Conservation (phyloP, 495 filamentous ascomycete species). For the Astrothelium subdiscretum region DNA sequence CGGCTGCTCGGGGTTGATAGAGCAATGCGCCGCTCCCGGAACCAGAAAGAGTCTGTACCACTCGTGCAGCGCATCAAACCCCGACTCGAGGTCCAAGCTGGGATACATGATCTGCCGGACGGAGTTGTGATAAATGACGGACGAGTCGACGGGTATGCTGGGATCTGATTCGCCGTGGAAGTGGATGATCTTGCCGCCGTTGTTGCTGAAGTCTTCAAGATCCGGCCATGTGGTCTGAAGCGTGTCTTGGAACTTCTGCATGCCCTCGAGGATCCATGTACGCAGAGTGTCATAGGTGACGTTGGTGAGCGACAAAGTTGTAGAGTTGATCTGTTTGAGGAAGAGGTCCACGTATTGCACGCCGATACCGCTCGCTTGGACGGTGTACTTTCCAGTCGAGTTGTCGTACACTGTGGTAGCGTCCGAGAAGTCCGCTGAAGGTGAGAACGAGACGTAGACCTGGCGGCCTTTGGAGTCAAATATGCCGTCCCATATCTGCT, state of each 20-base stretch:
- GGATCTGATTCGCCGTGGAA: conserved; percentile 35
- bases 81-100: conserved; percentile 24
- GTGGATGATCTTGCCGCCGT: conserved; percentile 42
- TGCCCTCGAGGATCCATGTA: conserved; percentile 31
- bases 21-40: conserved; percentile 41
- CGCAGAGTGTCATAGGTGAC: conserved; percentile 30
- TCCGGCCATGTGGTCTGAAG: conserved; percentile 40
- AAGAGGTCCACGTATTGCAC: conserved; percentile 28
- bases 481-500: conserved; percentile 24
- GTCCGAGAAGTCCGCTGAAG: conserved; percentile 32
- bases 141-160: background rate
- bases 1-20: conserved; percentile 28
- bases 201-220: conserved; percentile 29
- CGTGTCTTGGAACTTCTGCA: conserved; percentile 23
- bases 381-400: conserved; percentile 29
- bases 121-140: background rate
- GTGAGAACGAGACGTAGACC: conserved; percentile 38
- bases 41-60: conserved; percentile 42
- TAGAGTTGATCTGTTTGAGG: conserved; percentile 27
- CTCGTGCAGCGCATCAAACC: conserved; percentile 30
- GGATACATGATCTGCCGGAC: conserved; percentile 22
- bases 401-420: conserved; percentile 33
- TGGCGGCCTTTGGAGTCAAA: conserved; percentile 33
- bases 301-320: conserved; percentile 1
- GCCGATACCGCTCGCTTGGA: conserved; percentile 28